Evolutionary conservation across 805 yeast species (phyloP).

Genomic region (Metschnikowia chrysomelidarum): DNA sequence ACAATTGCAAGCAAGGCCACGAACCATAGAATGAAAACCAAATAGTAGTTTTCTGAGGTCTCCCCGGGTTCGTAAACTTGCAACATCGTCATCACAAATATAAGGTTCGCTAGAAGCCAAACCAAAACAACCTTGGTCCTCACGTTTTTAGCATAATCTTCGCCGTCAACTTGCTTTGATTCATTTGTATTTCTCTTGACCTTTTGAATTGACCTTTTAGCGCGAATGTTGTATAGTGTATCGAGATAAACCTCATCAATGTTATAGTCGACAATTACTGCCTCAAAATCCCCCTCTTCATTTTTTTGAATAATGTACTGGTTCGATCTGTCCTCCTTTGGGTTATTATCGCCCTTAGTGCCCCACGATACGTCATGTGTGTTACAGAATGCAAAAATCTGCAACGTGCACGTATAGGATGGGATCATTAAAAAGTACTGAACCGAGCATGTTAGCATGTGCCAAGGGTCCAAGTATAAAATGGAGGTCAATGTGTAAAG

Average conservation of each 20-base stretch:
- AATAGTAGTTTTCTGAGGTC: conserved; percentile 59
- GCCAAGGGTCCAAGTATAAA: conserved; percentile 95
- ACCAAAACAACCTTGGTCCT: conserved; percentile 92
- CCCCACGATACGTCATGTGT: conserved; percentile 99
- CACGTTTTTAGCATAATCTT: conserved; percentile 92
- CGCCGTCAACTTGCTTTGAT: conserved; percentile 40
- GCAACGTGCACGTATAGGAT: conserved; percentile 86
- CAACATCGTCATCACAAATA: conserved; percentile 82
- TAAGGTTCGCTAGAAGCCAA: conserved; percentile 86
- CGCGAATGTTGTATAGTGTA: conserved; percentile 67
- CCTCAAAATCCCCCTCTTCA: conserved; percentile 74
- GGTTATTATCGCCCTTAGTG: conserved; percentile 89
- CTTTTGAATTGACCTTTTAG: conserved; percentile 60
- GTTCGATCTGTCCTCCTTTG: conserved; percentile 61
- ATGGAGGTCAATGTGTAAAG: conserved; percentile 79
- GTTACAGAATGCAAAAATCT: conserved; percentile 95
- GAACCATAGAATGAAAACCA: conserved; percentile 85
- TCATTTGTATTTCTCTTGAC: conserved; percentile 30
- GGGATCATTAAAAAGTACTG: conserved; percentile 92
- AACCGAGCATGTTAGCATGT: conserved; percentile 76
- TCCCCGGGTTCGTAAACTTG: conserved; percentile 75
- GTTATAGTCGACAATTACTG: conserved; percentile 79
- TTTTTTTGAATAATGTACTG: conserved; percentile 79
- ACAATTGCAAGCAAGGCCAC: conserved; percentile 82
- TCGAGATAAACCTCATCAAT: conserved; percentile 81